Percentiles rank a stretch among this genome's conserved stretches.
phyloP scores from a whole-genome alignment of 23 red algal genomes.

The Cyanidiococcus yangmingshanensis region DNA sequence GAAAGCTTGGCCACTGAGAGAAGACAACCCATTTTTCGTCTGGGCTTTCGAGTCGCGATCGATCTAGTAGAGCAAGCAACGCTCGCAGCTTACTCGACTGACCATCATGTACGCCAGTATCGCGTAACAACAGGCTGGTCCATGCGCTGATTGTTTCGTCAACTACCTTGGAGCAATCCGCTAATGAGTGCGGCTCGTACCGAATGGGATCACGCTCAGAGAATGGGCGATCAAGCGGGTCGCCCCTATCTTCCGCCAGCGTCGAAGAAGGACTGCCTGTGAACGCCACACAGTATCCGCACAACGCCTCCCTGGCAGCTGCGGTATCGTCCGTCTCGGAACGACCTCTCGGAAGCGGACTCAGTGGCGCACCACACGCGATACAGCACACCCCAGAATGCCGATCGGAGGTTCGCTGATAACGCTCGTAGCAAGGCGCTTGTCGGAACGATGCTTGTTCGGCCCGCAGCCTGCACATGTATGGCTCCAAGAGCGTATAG shows the following conservation, averaged over 20 bases:
- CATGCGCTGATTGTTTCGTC: neutral
- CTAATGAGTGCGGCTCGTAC: too few species aligned
- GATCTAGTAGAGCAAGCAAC: constrained; percentile 35
- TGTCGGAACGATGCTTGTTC: too few species aligned
- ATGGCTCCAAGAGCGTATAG: constrained; percentile 16
- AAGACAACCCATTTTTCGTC: constrained; percentile 58
- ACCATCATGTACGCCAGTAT: neutral
- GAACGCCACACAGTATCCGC: neutral
- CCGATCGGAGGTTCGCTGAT: neutral
- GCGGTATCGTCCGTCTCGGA: neutral
- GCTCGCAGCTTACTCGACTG: constrained; percentile 48
- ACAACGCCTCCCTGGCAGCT: too few species aligned
- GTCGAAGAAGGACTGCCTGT: neutral
- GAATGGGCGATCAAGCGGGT: neutral
- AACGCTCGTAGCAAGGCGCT: neutral
- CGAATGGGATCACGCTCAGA: neutral
- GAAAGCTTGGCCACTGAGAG: constrained; percentile 51
- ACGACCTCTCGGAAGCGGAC: too few species aligned
- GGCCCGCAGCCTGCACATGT: neutral
- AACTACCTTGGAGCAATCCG: neutral
- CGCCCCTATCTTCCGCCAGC: neutral
- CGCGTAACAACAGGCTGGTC: neutral
- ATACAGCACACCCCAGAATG: too few species aligned
- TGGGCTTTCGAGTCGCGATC: neutral
- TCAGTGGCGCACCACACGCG: neutral